Evolutionary conservation across 1,139 yeast species (phyloP).

Genomic region (Spencermartinsiella ligniputridi): DNA sequence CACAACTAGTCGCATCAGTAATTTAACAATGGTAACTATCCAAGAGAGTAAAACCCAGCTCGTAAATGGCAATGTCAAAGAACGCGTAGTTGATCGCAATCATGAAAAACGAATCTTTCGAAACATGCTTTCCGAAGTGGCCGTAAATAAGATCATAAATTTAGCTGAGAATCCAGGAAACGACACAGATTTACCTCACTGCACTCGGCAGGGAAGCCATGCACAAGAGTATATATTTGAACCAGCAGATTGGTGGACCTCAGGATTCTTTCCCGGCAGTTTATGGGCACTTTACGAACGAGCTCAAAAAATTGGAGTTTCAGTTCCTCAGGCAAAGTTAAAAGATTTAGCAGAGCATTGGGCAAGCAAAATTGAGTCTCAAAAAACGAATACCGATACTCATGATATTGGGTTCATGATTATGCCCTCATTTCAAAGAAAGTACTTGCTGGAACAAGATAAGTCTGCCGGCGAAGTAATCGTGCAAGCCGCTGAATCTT

Average conservation of each 20-base stretch:
- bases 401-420: slow-evolving; percentile 33
- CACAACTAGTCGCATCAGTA: too few relatives aligned
- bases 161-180: too few relatives aligned
- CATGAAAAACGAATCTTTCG: not conserved
- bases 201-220: slow-evolving; percentile 3
- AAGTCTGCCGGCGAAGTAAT: slow-evolving; percentile 22
- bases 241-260: slow-evolving; percentile 4
- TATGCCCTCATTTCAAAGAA: slow-evolving; percentile 27
- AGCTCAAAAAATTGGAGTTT: slow-evolving; percentile 5
- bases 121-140: slow-evolving; percentile 2
- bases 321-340: slow-evolving; percentile 14
- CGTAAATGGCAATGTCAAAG: slow-evolving; percentile 1
- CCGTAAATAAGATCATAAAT: slow-evolving; percentile 5
- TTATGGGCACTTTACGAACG: slow-evolving; percentile 4
- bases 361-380: slow-evolving; percentile 23
- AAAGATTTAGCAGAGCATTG: slow-evolving; percentile 27
- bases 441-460: slow-evolving; percentile 21
- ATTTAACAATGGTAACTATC: too few relatives aligned
- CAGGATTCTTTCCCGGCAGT: slow-evolving; percentile 6
- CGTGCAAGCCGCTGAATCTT: slow-evolving; percentile 30
- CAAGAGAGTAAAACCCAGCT: too few relatives aligned
- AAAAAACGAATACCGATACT: slow-evolving; percentile 27
- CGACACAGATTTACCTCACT: slow-evolving; percentile 7
- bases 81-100: not conserved
- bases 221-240: not conserved